Evolutionary conservation across 176 grass and related monocot species (phyloP).

Genomic region (Areca catechu): DNA sequence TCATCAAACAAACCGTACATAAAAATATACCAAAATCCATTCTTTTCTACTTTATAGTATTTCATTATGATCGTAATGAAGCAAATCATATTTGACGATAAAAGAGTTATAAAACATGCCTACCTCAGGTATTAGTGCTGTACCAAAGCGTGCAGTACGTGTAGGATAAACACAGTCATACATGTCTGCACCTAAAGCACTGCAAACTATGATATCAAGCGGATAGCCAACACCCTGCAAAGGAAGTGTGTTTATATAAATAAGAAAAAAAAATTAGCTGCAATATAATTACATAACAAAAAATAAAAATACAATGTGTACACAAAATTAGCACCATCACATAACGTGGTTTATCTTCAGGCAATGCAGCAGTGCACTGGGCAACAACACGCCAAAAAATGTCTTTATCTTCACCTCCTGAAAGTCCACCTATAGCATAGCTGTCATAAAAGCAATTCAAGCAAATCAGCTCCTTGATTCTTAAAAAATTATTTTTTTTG

Average conservation of each 20-base stretch:
- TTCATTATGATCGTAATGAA: too few relatives aligned
- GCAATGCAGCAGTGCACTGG: constrained; percentile 84
- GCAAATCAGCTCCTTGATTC: constrained; percentile 15
- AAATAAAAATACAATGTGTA: not conserved
- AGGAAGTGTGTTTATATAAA: constrained; percentile 3
- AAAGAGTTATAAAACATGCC: not conserved
- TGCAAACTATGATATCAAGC: constrained; percentile 96
- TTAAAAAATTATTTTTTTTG: not conserved
- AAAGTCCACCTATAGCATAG: constrained; percentile 97
- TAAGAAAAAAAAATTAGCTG: not conserved
- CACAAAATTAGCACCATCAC: constrained; percentile 59
- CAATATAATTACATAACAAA: constrained; percentile 4
- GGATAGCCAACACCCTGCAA: constrained; percentile 95
- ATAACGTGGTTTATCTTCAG: constrained; percentile 93
- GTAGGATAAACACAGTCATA: constrained; percentile 98
- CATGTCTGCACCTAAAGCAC: constrained; percentile 98
- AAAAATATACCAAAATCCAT: too few relatives aligned
- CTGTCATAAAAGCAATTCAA: constrained; percentile 22
- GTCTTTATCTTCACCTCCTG: constrained; percentile 97
- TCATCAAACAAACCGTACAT: too few relatives aligned
- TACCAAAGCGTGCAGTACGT: constrained; percentile 87
- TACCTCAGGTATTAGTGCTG: constrained; percentile 88
- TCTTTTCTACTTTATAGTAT: too few relatives aligned
- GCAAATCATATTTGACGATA: too few relatives aligned
- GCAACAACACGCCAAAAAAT: constrained; percentile 91